Conservation (phyloP, 306 rosid species). For the Aeschynomene evenia region DNA sequence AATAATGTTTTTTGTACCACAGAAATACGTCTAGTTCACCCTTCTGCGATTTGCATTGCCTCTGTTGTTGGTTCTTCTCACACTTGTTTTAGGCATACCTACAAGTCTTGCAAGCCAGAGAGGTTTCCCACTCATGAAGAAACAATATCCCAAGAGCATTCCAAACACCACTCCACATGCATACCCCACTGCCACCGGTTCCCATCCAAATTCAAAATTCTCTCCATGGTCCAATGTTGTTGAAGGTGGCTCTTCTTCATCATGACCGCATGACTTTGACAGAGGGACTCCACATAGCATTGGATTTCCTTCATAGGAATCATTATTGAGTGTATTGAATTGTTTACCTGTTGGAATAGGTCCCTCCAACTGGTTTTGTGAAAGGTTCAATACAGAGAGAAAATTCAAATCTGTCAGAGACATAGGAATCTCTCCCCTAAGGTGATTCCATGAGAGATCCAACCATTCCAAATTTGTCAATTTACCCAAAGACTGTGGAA, state of each 20-base stretch:
- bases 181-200: constrained; percentile 25
- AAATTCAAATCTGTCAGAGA: constrained; percentile 32
- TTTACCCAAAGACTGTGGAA: constrained; percentile 20
- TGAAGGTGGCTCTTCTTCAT: background rate
- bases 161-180: constrained; percentile 38
- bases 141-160: constrained; percentile 4
- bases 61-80: background rate
- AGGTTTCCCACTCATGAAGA: constrained; percentile 14
- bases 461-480: constrained; percentile 9
- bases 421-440: background rate
- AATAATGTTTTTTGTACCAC: no score
- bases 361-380: constrained; percentile 33
- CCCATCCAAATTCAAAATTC: constrained; percentile 31
- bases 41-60: background rate
- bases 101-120: background rate
- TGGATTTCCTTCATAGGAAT: constrained; percentile 33
- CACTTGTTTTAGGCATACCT: background rate
- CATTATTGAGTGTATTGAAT: constrained; percentile 33
- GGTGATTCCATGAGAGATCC: background rate
- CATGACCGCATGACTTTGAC: constrained; percentile 2
- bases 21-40: background rate
- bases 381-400: constrained; percentile 23
- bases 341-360: constrained; percentile 39
- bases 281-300: constrained; percentile 43
- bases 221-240: background rate